Base-by-base conservation (phyloP, 2,329 filamentous ascomycete species). In the Diplodia seriata region DNA sequence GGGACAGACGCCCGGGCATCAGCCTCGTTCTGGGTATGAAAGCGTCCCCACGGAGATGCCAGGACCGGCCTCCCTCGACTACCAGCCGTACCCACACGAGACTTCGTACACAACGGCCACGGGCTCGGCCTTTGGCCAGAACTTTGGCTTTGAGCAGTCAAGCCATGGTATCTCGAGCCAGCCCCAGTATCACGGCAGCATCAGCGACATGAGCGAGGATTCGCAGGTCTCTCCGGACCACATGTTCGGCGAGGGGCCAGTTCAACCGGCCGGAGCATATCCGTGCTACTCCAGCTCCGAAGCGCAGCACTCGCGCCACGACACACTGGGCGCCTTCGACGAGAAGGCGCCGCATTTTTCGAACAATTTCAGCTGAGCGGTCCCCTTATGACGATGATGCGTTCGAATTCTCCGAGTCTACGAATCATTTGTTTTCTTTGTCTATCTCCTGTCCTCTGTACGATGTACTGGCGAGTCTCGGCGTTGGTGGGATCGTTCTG, bases 321-420 rank as follows among this genome's bases (percentile, higher is more conserved):
- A 67, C 36, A 67, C 66, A 14, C 20, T 67, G 31, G 26, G 56
- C 26, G 55, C 66, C 23, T 67, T 61, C 14, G 66, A 67, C 55
- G 66, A 67, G 6, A 67, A 62, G 49, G 66, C 66, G 6, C 66
- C 66, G 14, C 47, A 67, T 6, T 67, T 43, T 38, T 61, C 66
- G 15, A 67, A 67, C 20, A 49, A 61, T 15, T 67, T 67, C 66
- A 67, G 43, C 54, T 67, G 54, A 62, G 40, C 47, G 57, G 7
- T 20, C 9, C 9, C 8, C 33, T 49, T 43, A 62, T 20, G 40
- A 62, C 47, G 15, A 59, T 59, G 38, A 59, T 23, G 26, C 11
- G 55, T 59, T 49, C 57, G 26, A 49, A n/a, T 4, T 31, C 31
- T 62, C 40, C 57, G 57, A 62, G 26, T 8, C 57, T 49, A 62